phyloP scores from a whole-genome alignment of 2,329 filamentous ascomycete genomes.

The Trichophaea hybrida region DNA sequence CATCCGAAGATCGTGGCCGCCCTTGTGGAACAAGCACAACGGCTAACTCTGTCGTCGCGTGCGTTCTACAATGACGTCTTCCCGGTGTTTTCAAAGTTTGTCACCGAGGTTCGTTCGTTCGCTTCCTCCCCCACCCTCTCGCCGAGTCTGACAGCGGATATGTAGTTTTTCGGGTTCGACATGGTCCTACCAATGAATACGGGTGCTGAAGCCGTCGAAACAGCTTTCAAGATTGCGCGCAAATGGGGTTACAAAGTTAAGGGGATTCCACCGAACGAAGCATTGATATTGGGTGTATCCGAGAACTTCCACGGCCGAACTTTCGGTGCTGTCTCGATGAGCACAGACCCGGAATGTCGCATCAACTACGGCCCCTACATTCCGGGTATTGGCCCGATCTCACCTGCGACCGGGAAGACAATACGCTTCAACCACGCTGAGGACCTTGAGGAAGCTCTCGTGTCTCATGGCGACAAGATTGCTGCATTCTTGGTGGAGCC shows the following conservation, averaged over 20 bases:
- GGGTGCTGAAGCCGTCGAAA: constrained; percentile 90
- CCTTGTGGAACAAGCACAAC: constrained; percentile 72
- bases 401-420: constrained; percentile 58
- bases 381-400: constrained; percentile 65
- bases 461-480: constrained; percentile 67
- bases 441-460: constrained; percentile 65
- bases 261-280: constrained; percentile 69
- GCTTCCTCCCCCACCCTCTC: background rate
- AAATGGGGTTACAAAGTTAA: constrained; percentile 99
- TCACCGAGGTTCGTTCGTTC: constrained; percentile 46
- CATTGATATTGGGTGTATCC: constrained; percentile 65
- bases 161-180: constrained; percentile 63
- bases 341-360: constrained; percentile 84
- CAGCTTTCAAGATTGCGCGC: constrained; percentile 83
- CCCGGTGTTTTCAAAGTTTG: constrained; percentile 84
- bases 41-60: constrained; percentile 79
- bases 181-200: constrained; percentile 99
- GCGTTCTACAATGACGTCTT: constrained; percentile 99
- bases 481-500: constrained; percentile 92
- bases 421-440: constrained; percentile 78
- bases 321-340: constrained; percentile 83
- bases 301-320: constrained; percentile 97
- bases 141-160: background rate
- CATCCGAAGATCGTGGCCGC: constrained; percentile 80
- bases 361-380: constrained; percentile 96